A percentile compares a stretch with the other conserved stretches of the same genome.
phyloP scores from a whole-genome alignment of 345 rosid genomes.

The Toxicodendron radicans region DNA sequence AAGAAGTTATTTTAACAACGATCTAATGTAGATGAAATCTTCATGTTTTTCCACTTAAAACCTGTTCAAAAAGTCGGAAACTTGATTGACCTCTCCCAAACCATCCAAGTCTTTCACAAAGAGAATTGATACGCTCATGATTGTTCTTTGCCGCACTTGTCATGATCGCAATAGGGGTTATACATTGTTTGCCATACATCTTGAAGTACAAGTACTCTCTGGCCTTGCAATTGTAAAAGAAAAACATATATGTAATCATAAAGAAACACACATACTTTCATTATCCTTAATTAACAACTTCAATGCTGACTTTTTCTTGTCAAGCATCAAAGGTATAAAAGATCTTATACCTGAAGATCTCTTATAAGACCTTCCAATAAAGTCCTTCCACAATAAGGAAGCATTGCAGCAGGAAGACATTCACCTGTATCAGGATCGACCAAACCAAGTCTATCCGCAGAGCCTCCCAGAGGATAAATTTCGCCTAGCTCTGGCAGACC shows the following conservation, averaged over 20 bases:
- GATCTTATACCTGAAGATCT: constrained; percentile 78
- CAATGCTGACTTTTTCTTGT: constrained; percentile 4
- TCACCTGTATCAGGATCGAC: constrained; percentile 83
- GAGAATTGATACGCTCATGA: constrained; percentile 70
- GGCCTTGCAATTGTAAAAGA: constrained; percentile 49
- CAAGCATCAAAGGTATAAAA: constrained; percentile 17
- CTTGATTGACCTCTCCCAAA: constrained; percentile 88
- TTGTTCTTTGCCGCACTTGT: constrained; percentile 95
- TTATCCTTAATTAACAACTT: neutral
- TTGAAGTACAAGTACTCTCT: constrained; percentile 91
- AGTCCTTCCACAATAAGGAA: constrained; percentile 88
- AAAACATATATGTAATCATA: neutral
- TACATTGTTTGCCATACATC: constrained; percentile 76
- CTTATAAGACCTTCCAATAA: constrained; percentile 91
- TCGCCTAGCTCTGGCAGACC: constrained; percentile 93
- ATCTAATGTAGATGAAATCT: neutral
- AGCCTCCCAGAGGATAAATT: constrained; percentile 91
- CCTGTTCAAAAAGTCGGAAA: constrained; percentile 95
- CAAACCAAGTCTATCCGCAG: constrained; percentile 87
- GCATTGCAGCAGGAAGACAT: constrained; percentile 97
- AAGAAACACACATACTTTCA: neutral
- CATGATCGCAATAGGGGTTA: constrained; percentile 93
- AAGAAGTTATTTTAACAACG: neutral
- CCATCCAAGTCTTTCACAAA: constrained; percentile 76
- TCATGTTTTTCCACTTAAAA: constrained; percentile 25